Percentiles rank a stretch among this genome's conserved stretches.
Evolutionary conservation across 495 filamentous ascomycete species (phyloP).

Genomic region (Achaetomiella virescens): DNA sequence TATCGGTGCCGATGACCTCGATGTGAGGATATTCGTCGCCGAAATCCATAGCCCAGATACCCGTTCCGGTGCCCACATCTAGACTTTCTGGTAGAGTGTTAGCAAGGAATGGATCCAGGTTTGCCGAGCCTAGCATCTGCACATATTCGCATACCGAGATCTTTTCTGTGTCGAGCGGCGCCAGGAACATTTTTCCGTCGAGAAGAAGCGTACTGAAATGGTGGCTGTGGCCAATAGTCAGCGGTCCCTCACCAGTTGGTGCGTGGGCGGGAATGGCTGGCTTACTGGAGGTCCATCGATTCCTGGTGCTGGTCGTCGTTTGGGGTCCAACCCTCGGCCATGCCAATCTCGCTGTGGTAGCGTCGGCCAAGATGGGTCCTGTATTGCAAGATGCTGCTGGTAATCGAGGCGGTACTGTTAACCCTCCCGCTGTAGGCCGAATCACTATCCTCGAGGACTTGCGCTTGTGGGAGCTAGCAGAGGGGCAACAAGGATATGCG

Average conservation of each 20-base stretch:
- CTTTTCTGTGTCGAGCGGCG: constrained; percentile 9
- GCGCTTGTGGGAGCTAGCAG: background rate
- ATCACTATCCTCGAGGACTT: background rate
- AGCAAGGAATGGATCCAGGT: background rate
- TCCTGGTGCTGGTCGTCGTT: background rate
- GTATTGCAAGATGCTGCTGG: constrained; percentile 26
- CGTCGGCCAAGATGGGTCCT: constrained; percentile 23
- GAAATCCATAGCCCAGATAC: constrained; percentile 51
- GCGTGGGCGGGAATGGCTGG: background rate
- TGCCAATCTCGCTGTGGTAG: constrained; percentile 24
- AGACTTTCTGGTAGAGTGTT: constrained; percentile 27
- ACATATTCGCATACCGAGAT: constrained; percentile 7
- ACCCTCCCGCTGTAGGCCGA: background rate
- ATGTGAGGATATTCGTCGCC: constrained; percentile 46
- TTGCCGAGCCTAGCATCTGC: background rate
- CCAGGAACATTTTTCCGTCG: constrained; percentile 4
- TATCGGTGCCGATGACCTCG: constrained; percentile 30
- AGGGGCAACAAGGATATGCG: too few species aligned
- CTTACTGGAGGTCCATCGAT: constrained; percentile 2
- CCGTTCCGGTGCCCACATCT: constrained; percentile 60
- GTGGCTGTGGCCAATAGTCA: background rate
- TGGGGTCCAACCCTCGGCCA: constrained; percentile 17
- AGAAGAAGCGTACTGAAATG: background rate
- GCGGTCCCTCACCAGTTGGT: background rate
- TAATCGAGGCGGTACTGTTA: constrained; percentile 18